Evolutionary conservation across 2,329 filamentous ascomycete species (phyloP).

Genomic region (Penicillium sp.): DNA sequence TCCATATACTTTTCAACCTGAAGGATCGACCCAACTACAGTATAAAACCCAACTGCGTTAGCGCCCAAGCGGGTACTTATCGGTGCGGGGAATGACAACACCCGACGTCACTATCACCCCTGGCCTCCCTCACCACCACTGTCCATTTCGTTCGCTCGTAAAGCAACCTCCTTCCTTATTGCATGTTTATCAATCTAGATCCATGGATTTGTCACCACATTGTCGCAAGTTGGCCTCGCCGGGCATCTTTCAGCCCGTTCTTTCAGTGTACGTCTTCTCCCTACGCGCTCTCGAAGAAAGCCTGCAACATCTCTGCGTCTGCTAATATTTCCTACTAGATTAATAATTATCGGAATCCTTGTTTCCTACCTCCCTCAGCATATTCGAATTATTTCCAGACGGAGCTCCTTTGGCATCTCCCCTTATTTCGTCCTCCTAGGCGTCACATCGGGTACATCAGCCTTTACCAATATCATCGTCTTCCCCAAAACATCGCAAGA

Average conservation of each 20-base stretch:
- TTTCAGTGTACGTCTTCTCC: slow-evolving; percentile 18
- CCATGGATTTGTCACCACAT: slow-evolving; percentile 29
- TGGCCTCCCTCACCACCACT: background rate
- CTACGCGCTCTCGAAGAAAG: background rate
- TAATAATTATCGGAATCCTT: slow-evolving; percentile 82
- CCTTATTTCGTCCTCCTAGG: slow-evolving; percentile 95
- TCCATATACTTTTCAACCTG: no score
- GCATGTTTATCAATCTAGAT: background rate
- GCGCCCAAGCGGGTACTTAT: no score
- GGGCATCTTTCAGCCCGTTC: slow-evolving; percentile 36
- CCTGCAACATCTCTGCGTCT: no score
- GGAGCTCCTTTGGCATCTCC: slow-evolving; percentile 88
- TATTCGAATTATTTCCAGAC: slow-evolving; percentile 76
- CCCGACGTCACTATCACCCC: no score
- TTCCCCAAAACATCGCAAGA: slow-evolving; percentile 77
- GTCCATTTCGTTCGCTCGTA: no score
- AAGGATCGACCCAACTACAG: no score
- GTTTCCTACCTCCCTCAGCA: slow-evolving; percentile 94
- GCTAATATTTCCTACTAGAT: slow-evolving; percentile 33
- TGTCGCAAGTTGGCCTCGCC: slow-evolving; percentile 50
- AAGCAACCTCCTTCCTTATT: no score
- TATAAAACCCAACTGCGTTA: no score
- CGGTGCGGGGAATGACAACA: no score
- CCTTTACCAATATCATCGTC: slow-evolving; percentile 86
- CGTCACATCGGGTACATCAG: slow-evolving; percentile 78